phyloP scores from a whole-genome alignment of 2,329 filamentous ascomycete genomes.

The Sphaceloma murrayae region DNA sequence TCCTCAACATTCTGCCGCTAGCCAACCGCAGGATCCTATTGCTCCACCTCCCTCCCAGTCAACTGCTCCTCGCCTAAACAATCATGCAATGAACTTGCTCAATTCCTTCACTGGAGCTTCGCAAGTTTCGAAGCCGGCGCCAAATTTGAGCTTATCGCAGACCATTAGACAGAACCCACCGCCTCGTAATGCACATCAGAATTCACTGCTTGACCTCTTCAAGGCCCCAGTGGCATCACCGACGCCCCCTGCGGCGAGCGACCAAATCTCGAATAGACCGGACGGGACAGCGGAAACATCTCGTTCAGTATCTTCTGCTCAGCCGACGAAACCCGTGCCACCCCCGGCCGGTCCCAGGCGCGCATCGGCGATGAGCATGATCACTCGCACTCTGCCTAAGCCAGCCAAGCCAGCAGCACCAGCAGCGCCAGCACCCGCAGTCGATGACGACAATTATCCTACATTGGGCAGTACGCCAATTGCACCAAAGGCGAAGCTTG shows the following conservation, averaged over 20 bases:
- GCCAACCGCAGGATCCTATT: slow-evolving; percentile 32
- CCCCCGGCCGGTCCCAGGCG: slow-evolving; percentile 8
- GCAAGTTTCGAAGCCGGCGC: slow-evolving; percentile 2
- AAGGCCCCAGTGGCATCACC: slow-evolving; percentile 26
- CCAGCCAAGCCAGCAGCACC: slow-evolving; percentile 19
- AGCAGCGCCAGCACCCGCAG: slow-evolving; percentile 8
- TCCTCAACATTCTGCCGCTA: no score
- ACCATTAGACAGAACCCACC: slow-evolving; percentile 15
- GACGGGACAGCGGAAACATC: no score
- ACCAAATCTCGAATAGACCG: no score
- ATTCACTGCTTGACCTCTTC: slow-evolving; percentile 39
- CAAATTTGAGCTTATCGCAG: slow-evolving; percentile 4
- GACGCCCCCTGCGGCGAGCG: slow-evolving; percentile 12
- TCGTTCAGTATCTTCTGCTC: slow-evolving; percentile 8
- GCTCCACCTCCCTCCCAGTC: slow-evolving; percentile 49
- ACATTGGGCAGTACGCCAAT: slow-evolving; percentile 17
- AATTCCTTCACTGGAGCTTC: slow-evolving; percentile 44
- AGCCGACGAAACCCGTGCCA: slow-evolving; percentile 19
- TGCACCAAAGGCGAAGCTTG: slow-evolving; percentile 15
- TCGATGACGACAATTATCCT: slow-evolving; percentile 14
- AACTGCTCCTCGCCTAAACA: slow-evolving; percentile 48
- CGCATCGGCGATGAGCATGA: slow-evolving; percentile 24
- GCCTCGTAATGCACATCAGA: slow-evolving; percentile 35
- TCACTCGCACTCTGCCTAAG: slow-evolving; percentile 28
- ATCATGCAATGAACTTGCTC: slow-evolving; percentile 48